Conservation (phyloP, 2,329 filamentous ascomycete species). For the Trichoderma lentiforme region DNA sequence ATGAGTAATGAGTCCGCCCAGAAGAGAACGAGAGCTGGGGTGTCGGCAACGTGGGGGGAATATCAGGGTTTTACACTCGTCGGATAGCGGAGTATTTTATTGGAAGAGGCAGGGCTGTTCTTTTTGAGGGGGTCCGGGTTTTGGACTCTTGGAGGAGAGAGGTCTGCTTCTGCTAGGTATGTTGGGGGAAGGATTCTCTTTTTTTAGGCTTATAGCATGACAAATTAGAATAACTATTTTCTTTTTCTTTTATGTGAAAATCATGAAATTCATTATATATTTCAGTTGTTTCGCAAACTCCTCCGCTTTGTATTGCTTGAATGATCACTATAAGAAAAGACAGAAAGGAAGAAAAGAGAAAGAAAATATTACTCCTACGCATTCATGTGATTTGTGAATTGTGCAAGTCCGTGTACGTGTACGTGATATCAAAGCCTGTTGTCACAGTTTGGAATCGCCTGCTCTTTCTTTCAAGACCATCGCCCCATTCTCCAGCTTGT, state of each 20-base stretch:
- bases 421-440: not conserved
- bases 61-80: slow-evolving; percentile 11
- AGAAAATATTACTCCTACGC: not conserved
- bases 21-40: slow-evolving; percentile 22
- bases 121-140: not conserved
- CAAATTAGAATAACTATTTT: slow-evolving; percentile 25
- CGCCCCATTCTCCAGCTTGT: slow-evolving; percentile 60
- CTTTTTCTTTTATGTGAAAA: not conserved
- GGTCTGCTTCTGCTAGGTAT: not conserved
- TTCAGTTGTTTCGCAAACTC: not conserved
- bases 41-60: slow-evolving; percentile 11
- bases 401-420: not conserved
- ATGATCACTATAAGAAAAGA: not conserved
- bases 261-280: not conserved
- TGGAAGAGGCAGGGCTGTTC: not conserved
- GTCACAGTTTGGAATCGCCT: not conserved
- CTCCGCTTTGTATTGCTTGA: not conserved
- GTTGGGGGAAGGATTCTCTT: slow-evolving; percentile 2
- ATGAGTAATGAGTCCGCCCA: slow-evolving; percentile 30
- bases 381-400: too few species aligned
- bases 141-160: not conserved
- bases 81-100: slow-evolving; percentile 16
- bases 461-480: slow-evolving; percentile 45
- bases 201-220: slow-evolving; percentile 21
- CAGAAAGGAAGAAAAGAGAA: not conserved